Evolutionary conservation across 768 basidiomycete genomes (phyloP).

Genomic region (Strobilomyces echinocephalus): DNA sequence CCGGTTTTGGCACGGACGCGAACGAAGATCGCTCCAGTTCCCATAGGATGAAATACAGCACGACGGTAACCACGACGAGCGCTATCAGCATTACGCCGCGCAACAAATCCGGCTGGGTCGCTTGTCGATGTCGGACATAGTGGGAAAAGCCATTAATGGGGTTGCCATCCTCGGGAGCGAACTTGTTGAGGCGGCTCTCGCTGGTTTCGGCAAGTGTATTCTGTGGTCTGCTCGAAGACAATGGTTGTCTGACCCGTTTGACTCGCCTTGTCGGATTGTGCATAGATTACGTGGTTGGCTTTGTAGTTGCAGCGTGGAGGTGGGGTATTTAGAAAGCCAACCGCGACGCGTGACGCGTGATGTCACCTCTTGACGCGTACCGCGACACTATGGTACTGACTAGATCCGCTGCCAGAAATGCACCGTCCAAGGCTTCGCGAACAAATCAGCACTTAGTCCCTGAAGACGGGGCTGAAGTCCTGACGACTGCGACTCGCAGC

Average conservation of each 20-base stretch:
- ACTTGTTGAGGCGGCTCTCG: background rate
- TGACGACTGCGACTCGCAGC: too few species aligned
- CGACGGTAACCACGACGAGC: slow-evolving; percentile 18
- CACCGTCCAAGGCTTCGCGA: too few species aligned
- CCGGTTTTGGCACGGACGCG: background rate
- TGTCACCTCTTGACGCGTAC: too few species aligned
- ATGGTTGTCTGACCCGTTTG: slow-evolving; percentile 11
- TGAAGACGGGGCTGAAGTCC: too few species aligned
- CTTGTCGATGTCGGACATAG: slow-evolving; percentile 6
- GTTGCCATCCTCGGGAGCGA: background rate
- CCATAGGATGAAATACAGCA: slow-evolving; percentile 22
- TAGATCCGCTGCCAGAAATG: too few species aligned
- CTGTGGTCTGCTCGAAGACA: background rate
- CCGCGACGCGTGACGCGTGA: too few species aligned
- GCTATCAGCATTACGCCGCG: slow-evolving; percentile 15
- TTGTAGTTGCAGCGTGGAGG: background rate
- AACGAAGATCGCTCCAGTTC: slow-evolving; percentile 15
- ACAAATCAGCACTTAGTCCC: too few species aligned
- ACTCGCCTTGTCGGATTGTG: slow-evolving; percentile 15
- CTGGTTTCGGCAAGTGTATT: background rate
- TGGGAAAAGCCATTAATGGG: too few species aligned
- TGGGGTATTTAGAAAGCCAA: too few species aligned
- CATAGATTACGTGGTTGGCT: slow-evolving; percentile 1
- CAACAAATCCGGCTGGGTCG: slow-evolving; percentile 2
- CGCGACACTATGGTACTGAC: too few species aligned